Percentiles rank a stretch among this genome's conserved stretches.
Evolutionary conservation across 2,329 filamentous ascomycete species (phyloP).

Genomic region (Colletotrichum musicola): DNA sequence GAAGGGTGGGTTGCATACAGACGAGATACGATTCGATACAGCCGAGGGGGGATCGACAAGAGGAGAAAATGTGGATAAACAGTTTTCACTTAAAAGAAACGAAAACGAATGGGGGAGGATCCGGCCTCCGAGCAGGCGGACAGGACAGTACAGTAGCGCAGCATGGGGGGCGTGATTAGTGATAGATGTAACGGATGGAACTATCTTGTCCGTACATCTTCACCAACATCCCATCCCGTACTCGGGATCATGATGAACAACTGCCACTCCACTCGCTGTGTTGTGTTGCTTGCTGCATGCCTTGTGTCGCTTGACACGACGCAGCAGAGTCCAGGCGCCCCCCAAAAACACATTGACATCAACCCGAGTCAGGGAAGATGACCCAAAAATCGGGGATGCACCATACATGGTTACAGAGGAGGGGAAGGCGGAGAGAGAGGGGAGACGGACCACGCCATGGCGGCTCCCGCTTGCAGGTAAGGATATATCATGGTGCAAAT

Average conservation of each 20-base stretch:
- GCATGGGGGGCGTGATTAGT: no score
- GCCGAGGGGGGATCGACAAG: conserved; percentile 31
- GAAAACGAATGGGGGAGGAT: conserved; percentile 1
- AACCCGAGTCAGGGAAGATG: conserved; percentile 31
- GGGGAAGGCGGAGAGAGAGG: not conserved
- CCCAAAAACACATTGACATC: conserved; percentile 22
- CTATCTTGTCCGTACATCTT: not conserved
- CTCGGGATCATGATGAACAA: not conserved
- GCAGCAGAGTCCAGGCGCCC: not conserved
- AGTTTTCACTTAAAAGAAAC: conserved; percentile 23
- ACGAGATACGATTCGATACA: conserved; percentile 34
- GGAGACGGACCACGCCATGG: not conserved
- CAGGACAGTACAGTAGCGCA: no score
- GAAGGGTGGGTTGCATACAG: conserved; percentile 24
- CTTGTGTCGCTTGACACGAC: conserved; percentile 26
- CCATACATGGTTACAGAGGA: no score
- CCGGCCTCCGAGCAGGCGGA: not conserved
- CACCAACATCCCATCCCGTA: not conserved
- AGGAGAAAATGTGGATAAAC: conserved; percentile 37
- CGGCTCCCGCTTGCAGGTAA: not conserved
- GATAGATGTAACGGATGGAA: no score
- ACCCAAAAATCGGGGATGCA: conserved; percentile 20
- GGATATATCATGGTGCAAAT: not conserved
- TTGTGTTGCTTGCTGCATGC: not conserved
- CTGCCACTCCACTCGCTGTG: not conserved